Evolutionary conservation across 2,329 filamentous ascomycete species (phyloP).

Genomic region (Alternaria sp.): DNA sequence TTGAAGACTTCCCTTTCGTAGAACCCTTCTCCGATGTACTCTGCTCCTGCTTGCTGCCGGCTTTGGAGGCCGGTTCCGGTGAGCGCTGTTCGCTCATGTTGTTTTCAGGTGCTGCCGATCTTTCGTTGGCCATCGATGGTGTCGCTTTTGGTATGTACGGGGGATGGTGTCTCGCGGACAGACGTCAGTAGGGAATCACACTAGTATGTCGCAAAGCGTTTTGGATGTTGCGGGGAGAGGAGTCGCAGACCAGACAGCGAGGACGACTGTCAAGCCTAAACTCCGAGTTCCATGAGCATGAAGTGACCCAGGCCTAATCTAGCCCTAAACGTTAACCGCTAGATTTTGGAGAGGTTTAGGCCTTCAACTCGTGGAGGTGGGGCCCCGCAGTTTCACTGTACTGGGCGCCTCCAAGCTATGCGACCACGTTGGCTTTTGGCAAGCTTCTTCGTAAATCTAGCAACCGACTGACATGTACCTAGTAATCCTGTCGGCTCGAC

Average conservation of each 20-base stretch:
- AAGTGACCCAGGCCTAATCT: conserved; percentile 16
- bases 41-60: conserved; percentile 19
- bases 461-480: background rate
- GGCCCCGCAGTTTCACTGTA: conserved; percentile 35
- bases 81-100: conserved; percentile 21
- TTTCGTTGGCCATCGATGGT: conserved; percentile 18
- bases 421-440: background rate
- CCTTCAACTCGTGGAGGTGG: conserved; percentile 26
- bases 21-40: conserved; percentile 17
- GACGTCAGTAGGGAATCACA: background rate
- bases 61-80: conserved; percentile 19
- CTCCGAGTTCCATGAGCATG: conserved; percentile 8
- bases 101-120: conserved; percentile 12
- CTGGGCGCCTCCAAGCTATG: background rate
- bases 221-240: conserved; percentile 11
- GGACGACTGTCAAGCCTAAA: conserved; percentile 21
- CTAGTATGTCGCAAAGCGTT: background rate
- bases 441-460: background rate
- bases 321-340: conserved; percentile 17
- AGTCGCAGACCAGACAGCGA: background rate
- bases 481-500: background rate
- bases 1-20: conserved; percentile 31
- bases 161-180: background rate
- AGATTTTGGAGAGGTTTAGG: conserved; percentile 21
- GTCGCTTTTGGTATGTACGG: background rate